These are phyloP conservation scores for Colletotrichum viniferum DNA, from an alignment of 2,329 filamentous ascomycete species.

Conservation along the genomic window DNA sequence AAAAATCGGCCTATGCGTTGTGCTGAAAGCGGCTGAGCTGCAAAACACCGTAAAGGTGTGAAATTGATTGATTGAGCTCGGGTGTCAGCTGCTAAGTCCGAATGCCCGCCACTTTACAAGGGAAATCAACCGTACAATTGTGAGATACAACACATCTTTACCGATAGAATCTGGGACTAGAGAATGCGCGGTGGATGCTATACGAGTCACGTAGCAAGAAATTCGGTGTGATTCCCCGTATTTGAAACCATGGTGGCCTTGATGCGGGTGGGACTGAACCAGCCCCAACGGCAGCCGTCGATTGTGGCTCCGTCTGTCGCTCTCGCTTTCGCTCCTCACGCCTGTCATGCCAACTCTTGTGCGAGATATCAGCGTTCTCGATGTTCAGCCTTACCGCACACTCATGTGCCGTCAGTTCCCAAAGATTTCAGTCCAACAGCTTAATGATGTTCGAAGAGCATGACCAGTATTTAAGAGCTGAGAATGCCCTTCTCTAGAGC, in stretches of 20 bases:
- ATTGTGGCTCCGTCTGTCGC: not conserved
- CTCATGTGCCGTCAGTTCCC: not conserved
- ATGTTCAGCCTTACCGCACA: not conserved
- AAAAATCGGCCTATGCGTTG: not conserved
- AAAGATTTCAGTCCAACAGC: not conserved
- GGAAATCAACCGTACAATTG: not conserved
- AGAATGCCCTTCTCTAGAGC: not conserved
- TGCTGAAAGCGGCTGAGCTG: not conserved
- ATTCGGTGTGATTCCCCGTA: conserved; percentile 25
- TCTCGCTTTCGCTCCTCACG: not conserved
- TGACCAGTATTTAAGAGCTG: not conserved
- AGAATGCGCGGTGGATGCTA: not conserved
- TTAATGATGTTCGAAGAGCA: not conserved
- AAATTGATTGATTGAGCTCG: not conserved
- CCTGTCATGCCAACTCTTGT: not conserved
- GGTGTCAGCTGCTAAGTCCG: not conserved
- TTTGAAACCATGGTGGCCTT: not conserved
- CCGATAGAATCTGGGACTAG: not conserved
- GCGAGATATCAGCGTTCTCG: not conserved
- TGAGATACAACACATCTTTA: not conserved
- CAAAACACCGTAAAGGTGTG: not conserved
- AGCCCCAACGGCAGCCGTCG: not conserved
- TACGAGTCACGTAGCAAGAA: not conserved
- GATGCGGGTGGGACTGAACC: not conserved
- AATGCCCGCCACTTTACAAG: not conserved